Base-by-base conservation (phyloP, 2,329 filamentous ascomycete species). In the Chaetomium globosum region DNA sequence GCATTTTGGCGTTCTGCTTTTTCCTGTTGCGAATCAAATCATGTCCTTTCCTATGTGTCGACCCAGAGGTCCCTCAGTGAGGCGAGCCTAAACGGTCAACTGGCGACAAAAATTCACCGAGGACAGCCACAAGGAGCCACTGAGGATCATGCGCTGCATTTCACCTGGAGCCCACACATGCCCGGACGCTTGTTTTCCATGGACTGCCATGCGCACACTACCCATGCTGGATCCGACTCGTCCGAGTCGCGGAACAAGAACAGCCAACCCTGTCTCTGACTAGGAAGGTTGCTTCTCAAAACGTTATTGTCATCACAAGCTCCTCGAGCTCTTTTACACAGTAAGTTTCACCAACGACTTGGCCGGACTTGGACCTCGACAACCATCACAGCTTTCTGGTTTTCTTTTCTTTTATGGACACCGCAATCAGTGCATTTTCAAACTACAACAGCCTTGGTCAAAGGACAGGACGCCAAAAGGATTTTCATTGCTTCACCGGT, bases 1-100 rank as follows among this genome's bases (percentile, higher is more conserved):
- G 72, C 63, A 36, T 76, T 74, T 77, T 74, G 60, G 61, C 30
- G 39, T 60, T 67, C 70, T 67, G 58, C 49, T 72, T 66, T 63
- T 64, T 36, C 31, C 31, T 66, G 68, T 77, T 73, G 70, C 71
- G 68, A 70, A 66, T 30, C 59, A 67, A 68, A 49, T 75, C 73
- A 70, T 77, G 75, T 76, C 69, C 67, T 69, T 43, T 71, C 67
- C 66, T 73, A 64, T 68, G 56, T 68, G 54, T 57, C 52, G 43
- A 59, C 36, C 33, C n/a, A 31, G 61, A 36, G 53, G 57, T 51
- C 52, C 70, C 65, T 71, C 61, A 72, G 70, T 72, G 69, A 70
- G 71, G 68, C 57, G 26, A 63, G 64, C 62, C 33, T 39, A 9
- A 10, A 36, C 13, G 56, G 53, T 52, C 36, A 48, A 46, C 60